These are phyloP conservation scores for Rostrohypoxylon terebratum DNA, from an alignment of 495 filamentous ascomycete species.

Conservation along the genomic window DNA sequence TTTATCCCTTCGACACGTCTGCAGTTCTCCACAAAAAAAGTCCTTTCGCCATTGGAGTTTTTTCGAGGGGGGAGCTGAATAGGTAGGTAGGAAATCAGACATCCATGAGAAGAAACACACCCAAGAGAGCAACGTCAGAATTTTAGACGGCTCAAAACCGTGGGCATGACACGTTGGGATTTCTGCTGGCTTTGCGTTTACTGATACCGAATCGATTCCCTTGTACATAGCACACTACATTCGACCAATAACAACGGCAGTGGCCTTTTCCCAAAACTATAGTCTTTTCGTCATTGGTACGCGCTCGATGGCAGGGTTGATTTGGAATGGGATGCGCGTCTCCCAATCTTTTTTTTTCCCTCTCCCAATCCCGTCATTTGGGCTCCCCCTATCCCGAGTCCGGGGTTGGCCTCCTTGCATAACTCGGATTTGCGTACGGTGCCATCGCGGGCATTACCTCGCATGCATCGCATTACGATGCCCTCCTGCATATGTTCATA, in stretches of 20 bases:
- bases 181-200: conserved; percentile 1
- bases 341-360: background rate
- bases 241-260: conserved; percentile 9
- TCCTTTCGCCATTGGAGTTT: conserved; percentile 24
- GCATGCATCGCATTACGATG: background rate
- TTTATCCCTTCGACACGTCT: conserved; percentile 21
- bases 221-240: conserved; percentile 6
- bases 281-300: background rate
- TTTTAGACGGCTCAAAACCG: background rate
- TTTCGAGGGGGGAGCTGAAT: background rate
- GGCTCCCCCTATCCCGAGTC: conserved; percentile 5
- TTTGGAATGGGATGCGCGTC: background rate
- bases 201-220: conserved; percentile 13
- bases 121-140: background rate
- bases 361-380: background rate
- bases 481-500: background rate
- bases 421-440: background rate
- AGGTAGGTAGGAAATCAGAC: background rate
- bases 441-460: background rate
- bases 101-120: background rate
- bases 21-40: conserved; percentile 28
- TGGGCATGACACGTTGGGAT: background rate
- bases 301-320: background rate
- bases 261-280: background rate
- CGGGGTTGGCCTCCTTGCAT: conserved; percentile 2